Percentiles rank a stretch among this genome's conserved stretches.
Conservation (phyloP, 345 rosid species). For the Isatis tinctoria region DNA sequence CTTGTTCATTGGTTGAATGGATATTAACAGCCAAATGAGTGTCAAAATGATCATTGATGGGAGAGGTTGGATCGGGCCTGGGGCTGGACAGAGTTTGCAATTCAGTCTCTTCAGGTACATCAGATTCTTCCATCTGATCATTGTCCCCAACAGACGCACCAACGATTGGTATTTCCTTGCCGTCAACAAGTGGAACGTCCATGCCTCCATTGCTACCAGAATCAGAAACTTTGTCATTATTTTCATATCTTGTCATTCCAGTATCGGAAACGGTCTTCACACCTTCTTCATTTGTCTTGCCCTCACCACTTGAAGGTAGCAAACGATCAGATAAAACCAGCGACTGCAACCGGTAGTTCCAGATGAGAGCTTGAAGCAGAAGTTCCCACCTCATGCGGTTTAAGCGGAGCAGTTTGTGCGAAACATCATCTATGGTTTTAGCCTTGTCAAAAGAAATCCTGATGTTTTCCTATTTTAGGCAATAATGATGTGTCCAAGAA, state of each 20-base stretch:
- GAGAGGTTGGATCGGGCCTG: background rate
- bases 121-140: conserved; percentile 17
- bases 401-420: conserved; percentile 50
- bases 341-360: conserved; percentile 75
- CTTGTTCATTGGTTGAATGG: conserved; percentile 19
- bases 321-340: conserved; percentile 50
- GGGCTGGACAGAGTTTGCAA: conserved; percentile 18
- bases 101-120: conserved; percentile 30
- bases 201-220: conserved; percentile 23
- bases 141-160: conserved; percentile 30
- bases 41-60: conserved; percentile 13
- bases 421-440: conserved; percentile 38
- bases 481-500: background rate
- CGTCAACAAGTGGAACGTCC: conserved; percentile 20
- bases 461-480: conserved; percentile 40
- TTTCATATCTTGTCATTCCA: conserved; percentile 28
- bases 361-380: conserved; percentile 62
- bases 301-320: conserved; percentile 30
- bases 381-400: conserved; percentile 77
- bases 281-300: conserved; percentile 33
- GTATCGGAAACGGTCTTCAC: conserved; percentile 19
- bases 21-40: conserved; percentile 25
- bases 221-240: conserved; percentile 21
- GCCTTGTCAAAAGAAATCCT: conserved; percentile 39
- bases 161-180: conserved; percentile 42